A percentile compares a stretch with the other conserved stretches of the same genome.
phyloP scores from a whole-genome alignment of 225 moss, liverwort and hornwort genomes.

The Takakia lepidozioides region DNA sequence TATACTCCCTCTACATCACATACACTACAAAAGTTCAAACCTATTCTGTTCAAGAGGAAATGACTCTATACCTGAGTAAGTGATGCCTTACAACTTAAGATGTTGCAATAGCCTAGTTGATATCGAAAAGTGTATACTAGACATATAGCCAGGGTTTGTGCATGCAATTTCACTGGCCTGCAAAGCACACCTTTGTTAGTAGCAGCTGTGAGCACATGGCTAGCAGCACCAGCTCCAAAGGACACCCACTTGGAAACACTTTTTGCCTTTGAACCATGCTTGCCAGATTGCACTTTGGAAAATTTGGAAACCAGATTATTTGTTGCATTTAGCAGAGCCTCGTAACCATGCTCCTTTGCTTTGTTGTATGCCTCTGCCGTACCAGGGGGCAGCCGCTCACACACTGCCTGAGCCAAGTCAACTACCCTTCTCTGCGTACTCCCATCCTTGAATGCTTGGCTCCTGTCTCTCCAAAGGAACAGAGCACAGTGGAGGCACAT shows the following conservation, averaged over 20 bases:
- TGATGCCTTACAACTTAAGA: too few relatives aligned
- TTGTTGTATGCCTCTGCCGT: conserved; percentile 31
- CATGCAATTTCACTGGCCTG: too few relatives aligned
- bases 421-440: conserved; percentile 20
- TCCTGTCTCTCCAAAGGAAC: too few relatives aligned
- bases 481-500: too few relatives aligned
- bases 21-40: too few relatives aligned
- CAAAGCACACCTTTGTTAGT: conserved; percentile 36
- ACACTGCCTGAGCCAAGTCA: conserved; percentile 51
- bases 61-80: too few relatives aligned
- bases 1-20: too few relatives aligned
- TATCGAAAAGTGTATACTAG: too few relatives aligned
- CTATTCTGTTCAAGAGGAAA: too few relatives aligned
- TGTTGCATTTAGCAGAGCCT: conserved; percentile 27
- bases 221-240: conserved; percentile 35
- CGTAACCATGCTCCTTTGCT: conserved; percentile 46
- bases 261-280: conserved; percentile 16
- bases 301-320: conserved; percentile 37
- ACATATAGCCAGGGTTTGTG: too few relatives aligned
- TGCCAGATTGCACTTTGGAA: conserved; percentile 17
- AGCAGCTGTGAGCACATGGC: conserved; percentile 28
- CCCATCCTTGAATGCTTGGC: conserved; percentile 19
- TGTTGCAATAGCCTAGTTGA: too few relatives aligned
- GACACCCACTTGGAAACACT: conserved; percentile 28
- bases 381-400: conserved; percentile 30